Percentiles rank a stretch among this genome's conserved stretches.
phyloP scores from a whole-genome alignment of 257 asterid genomes.

The Lavandula angustifolia region DNA sequence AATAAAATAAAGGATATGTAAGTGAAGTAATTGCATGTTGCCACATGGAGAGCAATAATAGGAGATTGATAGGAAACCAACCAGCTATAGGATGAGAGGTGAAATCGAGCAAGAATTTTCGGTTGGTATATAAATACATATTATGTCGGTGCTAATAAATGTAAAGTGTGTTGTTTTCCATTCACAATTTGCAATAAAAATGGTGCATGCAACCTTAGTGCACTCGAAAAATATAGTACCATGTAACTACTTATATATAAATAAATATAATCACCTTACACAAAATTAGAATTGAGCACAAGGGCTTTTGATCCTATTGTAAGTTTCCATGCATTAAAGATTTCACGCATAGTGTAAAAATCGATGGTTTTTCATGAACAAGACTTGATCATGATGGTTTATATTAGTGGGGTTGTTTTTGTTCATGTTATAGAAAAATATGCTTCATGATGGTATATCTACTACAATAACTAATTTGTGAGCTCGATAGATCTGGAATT shows the following conservation, averaged over 20 bases:
- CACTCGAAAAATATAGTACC: background rate
- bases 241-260: background rate
- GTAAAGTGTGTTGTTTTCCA: conserved; percentile 21
- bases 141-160: conserved; percentile 24
- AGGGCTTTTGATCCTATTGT: conserved; percentile 4
- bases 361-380: too few species aligned
- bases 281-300: background rate
- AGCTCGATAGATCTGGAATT: too few species aligned
- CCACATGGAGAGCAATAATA: conserved; percentile 48
- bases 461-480: too few species aligned
- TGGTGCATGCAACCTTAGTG: conserved; percentile 22
- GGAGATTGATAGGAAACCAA: conserved; percentile 9
- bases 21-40: conserved; percentile 25
- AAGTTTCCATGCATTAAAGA: background rate
- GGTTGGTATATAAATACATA: conserved; percentile 8
- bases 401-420: too few species aligned
- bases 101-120: conserved; percentile 15
- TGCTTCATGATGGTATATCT: too few species aligned
- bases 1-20: too few species aligned
- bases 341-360: background rate
- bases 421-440: too few species aligned
- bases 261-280: too few species aligned
- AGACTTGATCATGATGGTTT: too few species aligned
- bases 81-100: conserved; percentile 11
- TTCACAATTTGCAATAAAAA: background rate